Evolutionary conservation across 176 grass and related monocot species (phyloP).

Genomic region (Poa annua): DNA sequence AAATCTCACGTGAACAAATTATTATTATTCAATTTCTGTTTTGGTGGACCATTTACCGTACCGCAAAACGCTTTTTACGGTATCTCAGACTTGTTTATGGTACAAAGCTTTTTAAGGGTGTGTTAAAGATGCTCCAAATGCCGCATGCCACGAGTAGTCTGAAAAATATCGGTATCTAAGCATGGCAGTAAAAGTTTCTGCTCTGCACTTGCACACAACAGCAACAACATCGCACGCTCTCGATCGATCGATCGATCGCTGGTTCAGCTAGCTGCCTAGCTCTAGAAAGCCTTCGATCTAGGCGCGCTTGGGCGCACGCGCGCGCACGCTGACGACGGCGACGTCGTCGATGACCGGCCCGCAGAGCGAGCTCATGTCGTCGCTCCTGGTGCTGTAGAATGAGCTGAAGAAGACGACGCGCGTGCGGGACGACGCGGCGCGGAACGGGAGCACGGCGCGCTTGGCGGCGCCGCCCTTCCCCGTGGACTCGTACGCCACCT

Average conservation of each 20-base stretch:
- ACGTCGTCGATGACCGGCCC: slow-evolving; percentile 86
- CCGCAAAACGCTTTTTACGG: too few species aligned
- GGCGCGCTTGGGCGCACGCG: slow-evolving; percentile 11
- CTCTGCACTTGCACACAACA: neutral
- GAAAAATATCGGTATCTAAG: too few species aligned
- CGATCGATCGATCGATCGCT: neutral
- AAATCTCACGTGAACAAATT: too few species aligned
- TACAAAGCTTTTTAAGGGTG: too few species aligned
- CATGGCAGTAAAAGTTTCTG: neutral
- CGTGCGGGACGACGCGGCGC: slow-evolving; percentile 55
- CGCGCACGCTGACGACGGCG: slow-evolving; percentile 73
- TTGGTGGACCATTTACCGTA: too few species aligned
- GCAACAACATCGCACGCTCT: neutral
- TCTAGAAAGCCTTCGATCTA: neutral
- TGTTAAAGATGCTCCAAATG: too few species aligned
- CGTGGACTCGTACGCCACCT: slow-evolving; percentile 67
- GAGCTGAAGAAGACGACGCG: slow-evolving; percentile 84
- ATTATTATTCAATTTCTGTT: too few species aligned
- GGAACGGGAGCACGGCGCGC: slow-evolving; percentile 70
- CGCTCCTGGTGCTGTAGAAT: slow-evolving; percentile 72
- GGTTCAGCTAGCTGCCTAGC: neutral
- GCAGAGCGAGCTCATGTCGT: slow-evolving; percentile 90
- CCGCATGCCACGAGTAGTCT: too few species aligned
- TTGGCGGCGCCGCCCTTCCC: slow-evolving; percentile 57
- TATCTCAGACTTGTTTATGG: too few species aligned